Base-by-base conservation (phyloP, 768 basidiomycete species). In the Tremella fuciformis region DNA sequence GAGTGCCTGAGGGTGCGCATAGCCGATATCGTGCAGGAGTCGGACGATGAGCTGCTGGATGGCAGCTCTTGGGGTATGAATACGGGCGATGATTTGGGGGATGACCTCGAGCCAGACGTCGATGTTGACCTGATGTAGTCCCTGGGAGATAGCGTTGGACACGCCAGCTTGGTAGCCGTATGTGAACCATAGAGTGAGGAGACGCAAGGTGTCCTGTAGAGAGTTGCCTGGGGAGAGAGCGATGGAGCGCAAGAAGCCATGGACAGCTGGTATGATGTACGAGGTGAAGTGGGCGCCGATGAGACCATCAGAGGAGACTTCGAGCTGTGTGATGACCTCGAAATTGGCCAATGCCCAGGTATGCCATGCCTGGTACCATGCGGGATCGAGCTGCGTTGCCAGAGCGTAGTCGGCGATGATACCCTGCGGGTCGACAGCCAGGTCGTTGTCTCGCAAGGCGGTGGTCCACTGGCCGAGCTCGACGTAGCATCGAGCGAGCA, bases 361-460 rank as follows among this genome's bases (percentile, higher is more conserved):
- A 71, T 99, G 96, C 93, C 93, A 98, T 16, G 94, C 96, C 75
- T 99, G 97, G 78, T 97, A 97, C 96, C 96, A 99, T n/a, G 83
- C 81, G 3, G 88, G 84, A 74, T 98, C 94, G 64, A 89, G 89
- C 67, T 88, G 86, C 1, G 96, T 98, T 0, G 96, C 89, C 26
- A 87, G 81, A 51, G 83, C 81, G 77, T 96, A 97, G 3, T 89
- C 42, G 15, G 19, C 29, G 25, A 22, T 39, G 18, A 49, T 57
- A 22, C 15, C 44, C 15, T 46, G 7, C n/a, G 42, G 42, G 79
- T 88, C 70, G 64, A 91, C 92, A 58, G 82, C 79, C 46, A 82
- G 83, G 88, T 91, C 94, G 50, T 84, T 81, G n/a, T 88, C 86
- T 54, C 84, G 83, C 15, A 93, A 78, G 16, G 85, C 85, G 13